These are phyloP conservation scores for Pelargonium myrrhifolium DNA, from an alignment of 441 rosid genomes.

Conservation along the genomic window DNA sequence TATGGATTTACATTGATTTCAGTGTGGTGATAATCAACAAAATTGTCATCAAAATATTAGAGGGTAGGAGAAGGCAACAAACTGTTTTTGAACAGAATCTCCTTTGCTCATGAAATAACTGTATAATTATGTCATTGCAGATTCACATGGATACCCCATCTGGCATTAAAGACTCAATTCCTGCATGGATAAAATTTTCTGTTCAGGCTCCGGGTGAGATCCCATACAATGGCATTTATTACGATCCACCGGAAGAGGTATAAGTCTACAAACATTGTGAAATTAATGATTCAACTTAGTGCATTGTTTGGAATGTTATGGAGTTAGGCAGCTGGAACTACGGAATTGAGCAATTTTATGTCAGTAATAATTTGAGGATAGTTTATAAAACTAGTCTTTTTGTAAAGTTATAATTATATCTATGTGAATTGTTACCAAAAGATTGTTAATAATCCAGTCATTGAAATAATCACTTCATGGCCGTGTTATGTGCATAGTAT, in stretches of 20 bases:
- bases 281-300: neutral
- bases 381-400: neutral
- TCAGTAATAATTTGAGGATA: conserved; percentile 1
- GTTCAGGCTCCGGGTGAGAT: conserved; percentile 93
- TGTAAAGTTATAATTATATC: neutral
- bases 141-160: conserved; percentile 93
- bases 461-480: neutral
- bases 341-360: neutral
- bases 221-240: conserved; percentile 89
- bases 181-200: conserved; percentile 97
- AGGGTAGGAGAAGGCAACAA: neutral
- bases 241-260: conserved; percentile 94
- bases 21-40: neutral
- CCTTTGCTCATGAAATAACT: conserved; percentile 5
- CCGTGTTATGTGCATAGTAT: neutral
- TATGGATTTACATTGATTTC: neutral
- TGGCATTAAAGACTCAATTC: conserved; percentile 92
- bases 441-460: neutral
- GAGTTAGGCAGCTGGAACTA: conserved; percentile 6
- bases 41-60: neutral
- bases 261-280: conserved; percentile 4
- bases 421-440: neutral
- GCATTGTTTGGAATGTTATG: neutral
- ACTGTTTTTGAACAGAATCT: conserved; percentile 11
- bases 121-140: conserved; percentile 36